These are phyloP conservation scores for Plenodomus tracheiphilus DNA, from an alignment of 2,329 filamentous ascomycete species.

Conservation along the genomic window DNA sequence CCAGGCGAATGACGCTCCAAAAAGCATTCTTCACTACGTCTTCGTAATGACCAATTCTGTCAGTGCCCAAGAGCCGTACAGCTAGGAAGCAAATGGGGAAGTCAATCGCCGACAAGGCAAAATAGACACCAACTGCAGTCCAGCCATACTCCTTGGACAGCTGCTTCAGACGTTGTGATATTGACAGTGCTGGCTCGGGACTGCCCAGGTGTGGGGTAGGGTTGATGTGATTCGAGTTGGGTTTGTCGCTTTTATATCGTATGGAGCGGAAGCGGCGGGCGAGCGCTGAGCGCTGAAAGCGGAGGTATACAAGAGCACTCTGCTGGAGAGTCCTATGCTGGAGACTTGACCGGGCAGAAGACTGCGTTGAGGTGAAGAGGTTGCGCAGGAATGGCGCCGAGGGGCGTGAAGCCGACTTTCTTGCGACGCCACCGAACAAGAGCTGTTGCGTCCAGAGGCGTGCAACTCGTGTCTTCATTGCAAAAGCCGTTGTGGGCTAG, in stretches of 20 bases:
- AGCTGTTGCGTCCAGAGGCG: conserved; percentile 29
- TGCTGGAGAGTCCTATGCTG: conserved; percentile 15
- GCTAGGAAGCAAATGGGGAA: conserved; percentile 95
- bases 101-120: conserved; percentile 79
- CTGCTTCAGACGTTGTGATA: conserved; percentile 76
- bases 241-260: conserved; percentile 44
- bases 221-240: conserved; percentile 34
- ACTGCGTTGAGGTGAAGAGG: conserved; percentile 33
- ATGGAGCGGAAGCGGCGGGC: conserved; percentile 34
- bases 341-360: conserved; percentile 8
- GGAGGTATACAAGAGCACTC: conserved; percentile 17
- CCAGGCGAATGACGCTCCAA: conserved; percentile 63
- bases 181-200: conserved; percentile 51
- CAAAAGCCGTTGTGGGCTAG: conserved; percentile 4
- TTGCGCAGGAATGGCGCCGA: conserved; percentile 21
- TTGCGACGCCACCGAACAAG: conserved; percentile 18
- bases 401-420: conserved; percentile 16
- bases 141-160: conserved; percentile 93
- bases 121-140: conserved; percentile 89
- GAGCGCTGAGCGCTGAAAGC: conserved; percentile 23
- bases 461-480: conserved; percentile 32
- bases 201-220: conserved; percentile 47
- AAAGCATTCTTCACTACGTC: conserved; percentile 66
- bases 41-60: conserved; percentile 77
- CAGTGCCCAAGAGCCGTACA: conserved; percentile 79